Conservation (phyloP, 2,329 filamentous ascomycete genomes). For the Calonectria montana region DNA sequence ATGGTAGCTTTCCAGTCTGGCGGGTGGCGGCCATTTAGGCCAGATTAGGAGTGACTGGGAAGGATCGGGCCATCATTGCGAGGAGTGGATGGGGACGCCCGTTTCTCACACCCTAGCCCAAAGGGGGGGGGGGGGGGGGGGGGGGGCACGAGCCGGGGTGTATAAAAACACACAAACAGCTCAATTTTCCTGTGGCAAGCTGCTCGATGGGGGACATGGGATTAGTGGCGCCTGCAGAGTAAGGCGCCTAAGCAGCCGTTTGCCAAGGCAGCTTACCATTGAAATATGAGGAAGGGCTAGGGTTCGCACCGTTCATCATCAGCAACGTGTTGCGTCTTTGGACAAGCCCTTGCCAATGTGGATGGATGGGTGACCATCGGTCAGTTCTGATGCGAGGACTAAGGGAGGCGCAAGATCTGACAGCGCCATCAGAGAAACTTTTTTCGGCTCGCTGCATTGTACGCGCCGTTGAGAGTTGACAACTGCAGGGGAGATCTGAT, state of each 20-base stretch:
- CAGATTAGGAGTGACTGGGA: not conserved
- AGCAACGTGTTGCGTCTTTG: not conserved
- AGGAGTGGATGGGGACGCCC: slow-evolving; percentile 4
- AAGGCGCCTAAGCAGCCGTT: slow-evolving; percentile 6
- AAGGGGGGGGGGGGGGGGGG: not conserved
- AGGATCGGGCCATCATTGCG: slow-evolving; percentile 2
- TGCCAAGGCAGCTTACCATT: slow-evolving; percentile 5
- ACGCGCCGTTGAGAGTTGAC: slow-evolving; percentile 39
- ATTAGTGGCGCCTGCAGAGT: slow-evolving; percentile 24
- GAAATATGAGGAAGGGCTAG: not conserved
- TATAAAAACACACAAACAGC: slow-evolving; percentile 9
- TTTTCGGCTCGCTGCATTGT: slow-evolving; percentile 38
- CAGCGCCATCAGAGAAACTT: slow-evolving; percentile 18
- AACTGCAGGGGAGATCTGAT: slow-evolving; percentile 39
- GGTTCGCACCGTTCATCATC: slow-evolving; percentile 4
- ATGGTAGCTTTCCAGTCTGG: slow-evolving; percentile 17
- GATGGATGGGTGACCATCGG: slow-evolving; percentile 23
- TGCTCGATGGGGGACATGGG: slow-evolving; percentile 16
- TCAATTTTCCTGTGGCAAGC: slow-evolving; percentile 11
- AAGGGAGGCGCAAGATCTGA: slow-evolving; percentile 20
- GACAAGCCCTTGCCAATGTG: not conserved
- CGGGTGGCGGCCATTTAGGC: slow-evolving; percentile 12
- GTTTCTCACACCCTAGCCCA: slow-evolving; percentile 8
- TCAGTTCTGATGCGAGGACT: slow-evolving; percentile 20
- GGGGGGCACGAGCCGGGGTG: not conserved